A percentile compares a stretch with the other conserved stretches of the same genome.
Conservation (phyloP, 1,284 basidiomycete species). For the Ganoderma resinaceum region DNA sequence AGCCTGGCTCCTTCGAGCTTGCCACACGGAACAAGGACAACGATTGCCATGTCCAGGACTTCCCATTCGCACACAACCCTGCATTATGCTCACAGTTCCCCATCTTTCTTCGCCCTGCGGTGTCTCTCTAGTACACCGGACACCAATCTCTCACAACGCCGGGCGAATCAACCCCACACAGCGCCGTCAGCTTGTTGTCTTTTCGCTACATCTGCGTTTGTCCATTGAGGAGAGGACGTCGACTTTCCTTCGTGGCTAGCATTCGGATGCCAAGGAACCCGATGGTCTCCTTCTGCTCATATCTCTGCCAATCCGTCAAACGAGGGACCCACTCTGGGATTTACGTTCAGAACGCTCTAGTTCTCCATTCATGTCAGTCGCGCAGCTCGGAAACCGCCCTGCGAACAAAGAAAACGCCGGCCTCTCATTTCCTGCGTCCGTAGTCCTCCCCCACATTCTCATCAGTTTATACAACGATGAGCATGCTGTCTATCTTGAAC, state of each 20-base stretch:
- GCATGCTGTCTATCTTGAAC: background rate
- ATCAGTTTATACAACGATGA: background rate
- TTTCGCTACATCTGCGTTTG: background rate
- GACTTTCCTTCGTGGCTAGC: background rate
- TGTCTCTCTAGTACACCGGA: slow-evolving; percentile 9
- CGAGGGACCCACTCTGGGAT: slow-evolving; percentile 14
- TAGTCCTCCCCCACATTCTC: background rate
- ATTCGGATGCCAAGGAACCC: background rate
- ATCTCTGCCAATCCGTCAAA: background rate
- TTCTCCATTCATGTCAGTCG: background rate
- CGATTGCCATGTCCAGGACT: background rate
- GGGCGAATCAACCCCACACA: background rate
- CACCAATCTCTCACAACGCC: background rate
- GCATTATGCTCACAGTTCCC: background rate
- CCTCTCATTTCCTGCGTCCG: background rate
- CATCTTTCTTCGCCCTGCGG: background rate
- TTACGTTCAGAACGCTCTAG: background rate
- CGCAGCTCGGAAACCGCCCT: slow-evolving; percentile 1
- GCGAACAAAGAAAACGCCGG: slow-evolving; percentile 1
- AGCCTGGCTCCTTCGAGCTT: no score
- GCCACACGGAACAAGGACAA: background rate
- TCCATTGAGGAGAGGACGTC: background rate
- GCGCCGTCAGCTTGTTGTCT: background rate
- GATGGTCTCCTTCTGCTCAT: background rate
- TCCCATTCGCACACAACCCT: slow-evolving; percentile 9